phyloP scores from a whole-genome alignment of 2,329 filamentous ascomycete species.

The Aspergillus sergii region DNA sequence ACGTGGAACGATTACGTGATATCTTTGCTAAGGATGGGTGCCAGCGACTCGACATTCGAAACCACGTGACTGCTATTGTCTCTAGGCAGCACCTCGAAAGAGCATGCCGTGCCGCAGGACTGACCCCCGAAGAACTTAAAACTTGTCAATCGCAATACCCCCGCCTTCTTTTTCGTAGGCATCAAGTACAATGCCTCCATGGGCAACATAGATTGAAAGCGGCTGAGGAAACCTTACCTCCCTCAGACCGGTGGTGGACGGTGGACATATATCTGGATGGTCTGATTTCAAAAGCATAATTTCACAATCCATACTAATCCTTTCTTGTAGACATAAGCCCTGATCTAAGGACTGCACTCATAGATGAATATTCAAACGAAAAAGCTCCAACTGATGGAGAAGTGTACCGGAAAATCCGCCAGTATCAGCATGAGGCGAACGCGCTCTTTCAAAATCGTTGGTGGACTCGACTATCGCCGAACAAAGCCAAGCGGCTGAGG shows the following conservation, averaged over 20 bases:
- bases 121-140: neutral
- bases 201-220: constrained; percentile 28
- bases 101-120: neutral
- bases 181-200: constrained; percentile 24
- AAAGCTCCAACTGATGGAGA: constrained; percentile 24
- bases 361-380: constrained; percentile 27
- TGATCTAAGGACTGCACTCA: constrained; percentile 12
- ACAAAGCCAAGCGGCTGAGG: constrained; percentile 19
- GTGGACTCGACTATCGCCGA: constrained; percentile 20
- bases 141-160: neutral
- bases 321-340: constrained; percentile 21
- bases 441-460: constrained; percentile 18
- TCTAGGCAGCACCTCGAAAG: neutral
- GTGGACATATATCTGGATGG: constrained; percentile 35
- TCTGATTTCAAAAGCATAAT: constrained; percentile 11
- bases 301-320: constrained; percentile 7
- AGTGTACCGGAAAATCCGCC: constrained; percentile 26
- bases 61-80: constrained; percentile 20
- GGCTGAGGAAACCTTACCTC: constrained; percentile 19
- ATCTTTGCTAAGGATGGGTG: constrained; percentile 23
- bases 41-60: constrained; percentile 21
- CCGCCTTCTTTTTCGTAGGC: neutral
- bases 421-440: constrained; percentile 26
- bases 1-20: constrained; percentile 25
- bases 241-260: constrained; percentile 29